Percentiles rank a stretch among this genome's conserved stretches.
Conservation (phyloP, 352 stramenopile species). For the Globisporangium cylindrosporum region DNA sequence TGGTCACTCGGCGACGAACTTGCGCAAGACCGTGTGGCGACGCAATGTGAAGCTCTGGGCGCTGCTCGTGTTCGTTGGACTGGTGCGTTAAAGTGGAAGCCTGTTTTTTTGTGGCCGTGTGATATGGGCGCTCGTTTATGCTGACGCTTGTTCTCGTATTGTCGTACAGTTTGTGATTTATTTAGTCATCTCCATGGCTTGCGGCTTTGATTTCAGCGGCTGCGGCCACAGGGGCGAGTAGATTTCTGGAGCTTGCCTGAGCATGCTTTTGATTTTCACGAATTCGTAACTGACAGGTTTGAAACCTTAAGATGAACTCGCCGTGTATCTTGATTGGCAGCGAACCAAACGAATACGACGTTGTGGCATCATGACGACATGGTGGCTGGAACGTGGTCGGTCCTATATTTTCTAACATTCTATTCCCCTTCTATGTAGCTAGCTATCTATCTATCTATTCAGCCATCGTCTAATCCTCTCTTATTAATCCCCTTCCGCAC, state of each 20-base stretch:
- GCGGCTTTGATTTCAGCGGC: slow-evolving; percentile 80
- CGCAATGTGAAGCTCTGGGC: slow-evolving; percentile 88
- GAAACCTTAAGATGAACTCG: background rate
- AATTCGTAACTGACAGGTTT: background rate
- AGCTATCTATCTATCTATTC: background rate
- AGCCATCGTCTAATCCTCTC: background rate
- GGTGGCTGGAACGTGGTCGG: background rate
- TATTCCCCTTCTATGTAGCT: slow-evolving; percentile 7
- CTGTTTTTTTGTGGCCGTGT: background rate
- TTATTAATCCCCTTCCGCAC: no score
- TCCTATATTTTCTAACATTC: slow-evolving; percentile 1
- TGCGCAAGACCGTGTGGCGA: slow-evolving; percentile 88
- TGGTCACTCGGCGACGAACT: slow-evolving; percentile 86
- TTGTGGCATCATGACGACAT: no score
- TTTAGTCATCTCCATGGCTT: slow-evolving; percentile 85
- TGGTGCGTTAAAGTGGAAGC: slow-evolving; percentile 32
- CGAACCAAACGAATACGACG: background rate
- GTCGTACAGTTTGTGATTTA: slow-evolving; percentile 71
- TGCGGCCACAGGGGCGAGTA: slow-evolving; percentile 62
- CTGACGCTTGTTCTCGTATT: background rate
- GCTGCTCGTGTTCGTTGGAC: slow-evolving; percentile 65
- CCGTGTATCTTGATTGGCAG: background rate
- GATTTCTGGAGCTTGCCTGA: background rate
- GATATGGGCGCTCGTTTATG: background rate
- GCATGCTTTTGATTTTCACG: background rate